Evolutionary conservation across 352 stramenopile species (phyloP).

Genomic region (Pythium apleroticum): DNA sequence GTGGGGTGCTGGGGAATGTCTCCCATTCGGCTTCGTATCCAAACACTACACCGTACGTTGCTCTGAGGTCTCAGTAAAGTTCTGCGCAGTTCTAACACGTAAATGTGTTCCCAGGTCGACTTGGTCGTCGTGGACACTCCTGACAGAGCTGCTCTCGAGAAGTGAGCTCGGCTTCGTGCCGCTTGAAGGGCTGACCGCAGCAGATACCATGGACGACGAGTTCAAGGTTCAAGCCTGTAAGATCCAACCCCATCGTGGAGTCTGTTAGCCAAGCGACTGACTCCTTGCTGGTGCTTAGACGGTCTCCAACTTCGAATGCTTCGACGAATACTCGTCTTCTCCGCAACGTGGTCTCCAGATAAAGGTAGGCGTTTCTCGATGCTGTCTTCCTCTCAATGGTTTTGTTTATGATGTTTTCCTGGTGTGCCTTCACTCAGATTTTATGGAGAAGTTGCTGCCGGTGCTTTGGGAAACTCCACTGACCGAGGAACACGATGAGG

Average conservation of each 20-base stretch:
- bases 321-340: conserved; percentile 16
- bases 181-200: neutral
- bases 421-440: conserved; percentile 3
- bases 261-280: neutral
- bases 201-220: conserved; percentile 7
- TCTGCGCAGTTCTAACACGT: neutral
- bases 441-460: conserved; percentile 16
- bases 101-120: neutral
- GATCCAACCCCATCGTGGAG: neutral
- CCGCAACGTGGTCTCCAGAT: conserved; percentile 17
- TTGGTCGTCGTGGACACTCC: conserved; percentile 13
- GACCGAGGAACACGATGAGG: conserved; percentile 13
- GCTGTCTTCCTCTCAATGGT: neutral
- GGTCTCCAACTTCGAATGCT: conserved; percentile 25
- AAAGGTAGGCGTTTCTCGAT: conserved; percentile 6
- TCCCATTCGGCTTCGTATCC: conserved; percentile 4
- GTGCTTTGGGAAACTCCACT: conserved; percentile 19
- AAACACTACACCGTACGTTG: neutral
- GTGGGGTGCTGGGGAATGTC: conserved; percentile 5
- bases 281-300: conserved; percentile 7
- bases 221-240: conserved; percentile 25
- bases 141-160: conserved; percentile 16
- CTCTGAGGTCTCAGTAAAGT: neutral
- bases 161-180: conserved; percentile 4
- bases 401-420: neutral